These are phyloP conservation scores for Talaromyces proteolyticus DNA, from an alignment of 495 filamentous ascomycete genomes.

Conservation along the genomic window DNA sequence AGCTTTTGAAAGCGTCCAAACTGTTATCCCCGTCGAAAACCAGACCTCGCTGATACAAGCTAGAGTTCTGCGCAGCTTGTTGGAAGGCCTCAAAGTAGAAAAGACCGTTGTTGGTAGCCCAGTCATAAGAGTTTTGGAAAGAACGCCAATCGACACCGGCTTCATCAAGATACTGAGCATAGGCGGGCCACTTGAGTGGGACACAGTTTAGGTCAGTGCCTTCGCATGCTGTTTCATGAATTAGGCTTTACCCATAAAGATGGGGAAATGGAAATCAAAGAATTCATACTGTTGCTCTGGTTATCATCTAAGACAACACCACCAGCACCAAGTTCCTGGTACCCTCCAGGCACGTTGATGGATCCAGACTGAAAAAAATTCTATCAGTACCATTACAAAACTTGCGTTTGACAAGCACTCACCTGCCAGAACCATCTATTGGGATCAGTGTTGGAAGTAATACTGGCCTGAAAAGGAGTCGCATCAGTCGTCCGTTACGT, in stretches of 20 bases:
- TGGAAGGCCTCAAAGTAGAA: slow-evolving; percentile 6
- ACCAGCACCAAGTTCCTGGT: slow-evolving; percentile 1
- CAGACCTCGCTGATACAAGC: slow-evolving; percentile 1
- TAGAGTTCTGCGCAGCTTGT: not conserved
- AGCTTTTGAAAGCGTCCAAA: not conserved
- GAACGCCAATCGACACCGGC: slow-evolving; percentile 4
- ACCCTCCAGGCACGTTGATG: slow-evolving; percentile 2
- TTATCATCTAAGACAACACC: slow-evolving; percentile 4
- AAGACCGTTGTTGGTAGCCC: slow-evolving; percentile 6
- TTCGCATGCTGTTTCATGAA: not conserved
- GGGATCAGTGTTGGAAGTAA: slow-evolving; percentile 5
- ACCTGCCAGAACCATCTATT: slow-evolving; percentile 7
- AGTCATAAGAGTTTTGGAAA: slow-evolving; percentile 4
- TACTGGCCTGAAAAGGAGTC: not conserved
- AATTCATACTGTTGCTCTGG: not conserved
- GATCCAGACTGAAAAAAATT: slow-evolving; percentile 4
- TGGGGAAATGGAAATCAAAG: not conserved
- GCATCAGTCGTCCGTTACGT: not conserved
- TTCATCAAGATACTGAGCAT: slow-evolving; percentile 4
- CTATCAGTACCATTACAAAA: not conserved
- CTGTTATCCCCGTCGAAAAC: slow-evolving; percentile 2
- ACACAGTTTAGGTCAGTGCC: slow-evolving; percentile 1
- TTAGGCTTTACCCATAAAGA: not conserved
- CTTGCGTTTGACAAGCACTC: not conserved
- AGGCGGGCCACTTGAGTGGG: slow-evolving; percentile 5